Evolutionary conservation across 192 early-diverging fungal genomes (phyloP).

Genomic region (Backusella tarrabulga): DNA sequence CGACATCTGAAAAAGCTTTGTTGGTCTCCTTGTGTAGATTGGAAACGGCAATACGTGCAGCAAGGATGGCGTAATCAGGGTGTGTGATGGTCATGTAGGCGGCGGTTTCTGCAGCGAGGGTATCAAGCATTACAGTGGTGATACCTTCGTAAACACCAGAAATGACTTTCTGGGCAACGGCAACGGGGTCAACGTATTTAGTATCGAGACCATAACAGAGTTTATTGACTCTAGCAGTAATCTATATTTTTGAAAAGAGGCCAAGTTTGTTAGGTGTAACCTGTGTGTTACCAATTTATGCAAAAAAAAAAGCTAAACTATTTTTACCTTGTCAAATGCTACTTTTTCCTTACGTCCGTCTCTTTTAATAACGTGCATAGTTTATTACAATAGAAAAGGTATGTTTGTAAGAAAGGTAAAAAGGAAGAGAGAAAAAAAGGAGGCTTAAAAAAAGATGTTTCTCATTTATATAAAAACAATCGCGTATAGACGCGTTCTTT

Average conservation of each 20-base stretch:
- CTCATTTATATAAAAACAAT: not conserved
- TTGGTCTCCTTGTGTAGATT: constrained; percentile 92
- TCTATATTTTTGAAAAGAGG: constrained; percentile 28
- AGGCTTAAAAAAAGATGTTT: not conserved
- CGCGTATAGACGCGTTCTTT: not conserved
- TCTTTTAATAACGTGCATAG: constrained; percentile 20
- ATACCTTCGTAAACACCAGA: constrained; percentile 86
- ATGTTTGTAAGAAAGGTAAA: not conserved
- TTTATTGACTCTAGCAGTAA: constrained; percentile 92
- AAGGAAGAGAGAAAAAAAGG: not conserved
- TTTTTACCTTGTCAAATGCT: constrained; percentile 89
- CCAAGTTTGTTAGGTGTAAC: not conserved
- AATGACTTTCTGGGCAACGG: constrained; percentile 93
- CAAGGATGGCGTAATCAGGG: constrained; percentile 97
- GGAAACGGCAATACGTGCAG: constrained; percentile 95
- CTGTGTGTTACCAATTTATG: not conserved
- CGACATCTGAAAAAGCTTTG: constrained; percentile 80
- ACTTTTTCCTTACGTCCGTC: constrained; percentile 89
- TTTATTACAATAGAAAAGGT: not conserved
- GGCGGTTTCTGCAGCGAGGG: constrained; percentile 87
- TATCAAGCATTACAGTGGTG: constrained; percentile 84
- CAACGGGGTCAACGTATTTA: constrained; percentile 91
- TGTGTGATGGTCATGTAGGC: constrained; percentile 92
- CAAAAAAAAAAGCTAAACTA: not conserved
- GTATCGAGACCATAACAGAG: constrained; percentile 95